Evolutionary conservation across 495 filamentous ascomycete genomes (phyloP), one percentile per base, ranked within the genome.

Genomic region (Aspergillus bridgeri): DNA sequence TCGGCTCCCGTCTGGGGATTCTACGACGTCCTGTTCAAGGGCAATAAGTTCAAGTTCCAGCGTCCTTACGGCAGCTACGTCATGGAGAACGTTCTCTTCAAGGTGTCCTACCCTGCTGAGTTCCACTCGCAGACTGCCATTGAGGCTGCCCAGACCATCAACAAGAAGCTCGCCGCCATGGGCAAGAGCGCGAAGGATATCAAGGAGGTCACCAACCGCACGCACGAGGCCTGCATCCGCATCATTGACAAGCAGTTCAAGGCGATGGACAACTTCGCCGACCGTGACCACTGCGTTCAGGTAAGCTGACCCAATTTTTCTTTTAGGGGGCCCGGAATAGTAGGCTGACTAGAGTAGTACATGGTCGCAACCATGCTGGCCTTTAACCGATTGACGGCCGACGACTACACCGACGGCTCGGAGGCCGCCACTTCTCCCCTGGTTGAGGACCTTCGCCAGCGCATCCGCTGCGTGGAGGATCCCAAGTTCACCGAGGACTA

Each of bases 191-290:
- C 92, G 27, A 88, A 88, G 69, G 95, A 98, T 68, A 98, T 98
- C 77, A 91, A 96, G 76, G 83, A 81, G 49, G 83, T 98, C 67
- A 89, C 87, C 60, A 96, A 93, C 83, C 87, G 94, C 62, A 98
- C 94, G 2, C 94, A 98, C 77, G 94, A 98, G 76, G 94, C 94
- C 33, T 98, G 95, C 75, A 84, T 98, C 65, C 90, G 94, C 53
- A 98, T 98, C 76, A 98, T 98, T 68, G 94, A 98, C 83, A 98
- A 98, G 83, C 95, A 98, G 76, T 94, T 96, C 82, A 98, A 97
- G 81, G 87, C 92, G 58, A 92, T 98, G 89, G 92, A 97, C 80
- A 98, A 98, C 82, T 98, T 96, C 69, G 94, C 94, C 60, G 94
- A 98, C 75, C 92, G 94, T 60, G 94, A 98, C 75, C 94, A 98